phyloP scores from a whole-genome alignment of 306 rosid species.

The Biancaea sappan region DNA sequence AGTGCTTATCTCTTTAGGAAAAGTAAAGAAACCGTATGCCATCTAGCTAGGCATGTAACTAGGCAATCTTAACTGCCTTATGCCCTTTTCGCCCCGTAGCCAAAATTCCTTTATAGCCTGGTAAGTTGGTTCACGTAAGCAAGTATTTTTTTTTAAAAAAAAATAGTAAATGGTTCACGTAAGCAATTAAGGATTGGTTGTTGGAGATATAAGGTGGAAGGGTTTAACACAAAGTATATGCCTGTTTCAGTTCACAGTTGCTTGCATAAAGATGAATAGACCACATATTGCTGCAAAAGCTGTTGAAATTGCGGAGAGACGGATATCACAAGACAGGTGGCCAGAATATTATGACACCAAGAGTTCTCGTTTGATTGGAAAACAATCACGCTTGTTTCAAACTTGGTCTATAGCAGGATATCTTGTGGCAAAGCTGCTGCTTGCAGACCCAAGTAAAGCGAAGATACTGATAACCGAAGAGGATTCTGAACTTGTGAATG shows the following conservation, averaged over 20 bases:
- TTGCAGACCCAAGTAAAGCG: conserved; percentile 75
- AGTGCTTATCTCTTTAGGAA: too few relatives aligned
- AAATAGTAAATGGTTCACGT: too few relatives aligned
- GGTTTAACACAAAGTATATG: conserved; percentile 21
- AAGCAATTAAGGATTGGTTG: conserved; percentile 19
- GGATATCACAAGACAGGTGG: conserved; percentile 74
- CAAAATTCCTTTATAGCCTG: neutral
- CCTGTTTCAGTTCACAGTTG: conserved; percentile 74
- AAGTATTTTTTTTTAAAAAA: too few relatives aligned
- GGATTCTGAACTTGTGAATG: conserved; percentile 79
- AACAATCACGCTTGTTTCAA: conserved; percentile 69
- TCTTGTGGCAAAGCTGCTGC: conserved; percentile 71
- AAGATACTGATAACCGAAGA: conserved; percentile 69
- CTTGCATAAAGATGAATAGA: conserved; percentile 85
- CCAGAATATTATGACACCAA: conserved; percentile 85
- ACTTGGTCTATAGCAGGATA: conserved; percentile 90
- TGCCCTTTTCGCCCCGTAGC: too few relatives aligned
- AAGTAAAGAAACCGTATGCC: too few relatives aligned
- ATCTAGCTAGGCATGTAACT: neutral
- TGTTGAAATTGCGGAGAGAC: conserved; percentile 64
- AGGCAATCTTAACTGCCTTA: conserved; percentile 3
- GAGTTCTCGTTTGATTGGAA: conserved; percentile 69
- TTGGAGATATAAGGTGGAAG: neutral
- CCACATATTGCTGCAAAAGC: conserved; percentile 76
- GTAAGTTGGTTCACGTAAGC: conserved; percentile 15